These are phyloP conservation scores for Pseudonitzschia delicatissima DNA, from an alignment of 108 stramenopile genomes.

Conservation along the genomic window DNA sequence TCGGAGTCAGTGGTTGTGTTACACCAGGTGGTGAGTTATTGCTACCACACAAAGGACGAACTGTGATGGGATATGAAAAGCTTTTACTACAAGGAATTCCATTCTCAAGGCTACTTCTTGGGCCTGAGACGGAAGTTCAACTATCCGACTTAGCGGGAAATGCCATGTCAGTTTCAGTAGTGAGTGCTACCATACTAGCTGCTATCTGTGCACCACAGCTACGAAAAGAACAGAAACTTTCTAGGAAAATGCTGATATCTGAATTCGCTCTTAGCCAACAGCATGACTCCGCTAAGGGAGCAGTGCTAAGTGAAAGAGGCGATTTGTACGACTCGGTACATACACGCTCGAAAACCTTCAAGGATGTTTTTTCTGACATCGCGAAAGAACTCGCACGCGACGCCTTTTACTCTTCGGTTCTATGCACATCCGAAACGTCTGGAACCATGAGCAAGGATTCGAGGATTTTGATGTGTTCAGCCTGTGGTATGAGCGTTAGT, in stretches of 20 bases:
- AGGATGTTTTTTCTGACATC: constrained; percentile 16
- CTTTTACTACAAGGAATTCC: constrained; percentile 76
- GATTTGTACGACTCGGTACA: constrained; percentile 23
- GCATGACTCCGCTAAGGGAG: constrained; percentile 31
- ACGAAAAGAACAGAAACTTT: constrained; percentile 17
- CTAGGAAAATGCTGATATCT: constrained; percentile 4
- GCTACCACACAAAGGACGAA: constrained; percentile 61
- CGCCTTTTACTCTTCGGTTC: constrained; percentile 48
- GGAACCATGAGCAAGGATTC: constrained; percentile 36
- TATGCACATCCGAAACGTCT: constrained; percentile 66
- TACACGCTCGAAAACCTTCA: constrained; percentile 1
- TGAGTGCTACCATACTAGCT: constrained; percentile 67
- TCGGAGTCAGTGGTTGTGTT: constrained; percentile 67
- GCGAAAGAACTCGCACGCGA: constrained; percentile 11
- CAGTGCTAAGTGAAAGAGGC: constrained; percentile 32
- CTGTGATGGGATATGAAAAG: constrained; percentile 72
- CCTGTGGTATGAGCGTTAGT: constrained; percentile 44
- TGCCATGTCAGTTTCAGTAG: constrained; percentile 76
- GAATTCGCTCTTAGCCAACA: constrained; percentile 32
- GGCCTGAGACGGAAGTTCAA: constrained; percentile 77
- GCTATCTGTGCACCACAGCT: constrained; percentile 56
- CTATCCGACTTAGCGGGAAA: constrained; percentile 80
- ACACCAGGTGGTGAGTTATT: constrained; percentile 77
- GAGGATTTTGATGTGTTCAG: constrained; percentile 35
- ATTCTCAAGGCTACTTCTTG: constrained; percentile 62